Percentiles rank a stretch among this genome's conserved stretches.
These are phyloP conservation scores for Begonia masoniana DNA, from an alignment of 306 rosid species.

Conservation along the genomic window DNA sequence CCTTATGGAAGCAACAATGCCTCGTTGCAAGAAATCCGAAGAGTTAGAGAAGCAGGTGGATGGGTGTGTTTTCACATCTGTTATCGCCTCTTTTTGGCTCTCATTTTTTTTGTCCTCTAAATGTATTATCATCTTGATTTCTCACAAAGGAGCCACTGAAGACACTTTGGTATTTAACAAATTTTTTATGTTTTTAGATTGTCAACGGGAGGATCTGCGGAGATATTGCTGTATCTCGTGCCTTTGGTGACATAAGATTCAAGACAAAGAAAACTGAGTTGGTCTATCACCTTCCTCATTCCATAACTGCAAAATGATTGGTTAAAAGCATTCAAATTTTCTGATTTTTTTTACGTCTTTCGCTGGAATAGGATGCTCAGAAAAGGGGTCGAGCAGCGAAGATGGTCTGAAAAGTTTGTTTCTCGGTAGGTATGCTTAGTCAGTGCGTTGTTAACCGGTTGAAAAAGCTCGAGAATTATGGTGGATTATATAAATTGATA, in stretches of 20 bases:
- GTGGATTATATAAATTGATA: too few species aligned
- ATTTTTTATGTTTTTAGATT: constrained; percentile 36
- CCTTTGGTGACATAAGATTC: constrained; percentile 88
- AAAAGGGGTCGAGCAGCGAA: constrained; percentile 75
- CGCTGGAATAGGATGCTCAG: constrained; percentile 56
- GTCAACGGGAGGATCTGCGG: constrained; percentile 90
- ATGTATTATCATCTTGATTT: neutral
- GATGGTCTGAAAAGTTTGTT: constrained; percentile 84
- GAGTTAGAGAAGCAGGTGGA: constrained; percentile 99
- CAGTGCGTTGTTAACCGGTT: too few species aligned
- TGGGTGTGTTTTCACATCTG: constrained; percentile 74
- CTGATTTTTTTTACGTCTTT: constrained; percentile 24
- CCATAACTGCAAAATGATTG: neutral
- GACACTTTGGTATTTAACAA: constrained; percentile 2
- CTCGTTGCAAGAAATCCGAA: constrained; percentile 78
- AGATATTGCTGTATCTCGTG: constrained; percentile 94
- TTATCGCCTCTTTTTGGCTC: neutral
- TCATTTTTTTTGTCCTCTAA: constrained; percentile 23
- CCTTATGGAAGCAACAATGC: constrained; percentile 78
- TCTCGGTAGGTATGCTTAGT: constrained; percentile 60
- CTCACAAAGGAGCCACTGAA: neutral
- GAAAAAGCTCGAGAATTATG: too few species aligned
- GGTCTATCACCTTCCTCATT: constrained; percentile 19
- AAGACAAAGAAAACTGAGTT: constrained; percentile 93
- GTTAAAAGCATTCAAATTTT: neutral